phyloP scores from a whole-genome alignment of 2,329 filamentous ascomycete genomes.

The Rhexocercosporidium sp. region DNA sequence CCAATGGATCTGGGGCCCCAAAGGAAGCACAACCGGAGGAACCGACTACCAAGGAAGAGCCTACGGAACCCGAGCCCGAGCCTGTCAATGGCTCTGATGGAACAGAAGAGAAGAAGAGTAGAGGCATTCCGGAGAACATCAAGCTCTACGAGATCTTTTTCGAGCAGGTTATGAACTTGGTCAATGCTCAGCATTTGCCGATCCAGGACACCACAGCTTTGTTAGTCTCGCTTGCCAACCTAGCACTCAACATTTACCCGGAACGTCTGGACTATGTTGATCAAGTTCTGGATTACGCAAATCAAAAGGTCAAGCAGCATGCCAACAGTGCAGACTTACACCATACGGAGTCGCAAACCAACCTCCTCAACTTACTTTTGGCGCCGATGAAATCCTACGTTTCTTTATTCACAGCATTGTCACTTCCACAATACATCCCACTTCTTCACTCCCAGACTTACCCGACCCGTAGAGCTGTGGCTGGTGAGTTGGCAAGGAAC shows the following conservation, averaged over 20 bases:
- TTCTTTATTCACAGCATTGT: conserved; percentile 94
- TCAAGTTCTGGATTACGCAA: conserved; percentile 88
- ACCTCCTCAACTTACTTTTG: conserved; percentile 86
- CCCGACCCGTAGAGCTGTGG: conserved; percentile 86
- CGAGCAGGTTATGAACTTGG: conserved; percentile 90
- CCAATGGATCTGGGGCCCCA: conserved; percentile 41
- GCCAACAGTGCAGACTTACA: conserved; percentile 96
- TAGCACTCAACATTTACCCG: conserved; percentile 95
- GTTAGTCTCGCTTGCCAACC: conserved; percentile 89
- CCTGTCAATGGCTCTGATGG: conserved; percentile 44
- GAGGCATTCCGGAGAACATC: conserved; percentile 74
- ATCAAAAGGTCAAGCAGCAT: conserved; percentile 84
- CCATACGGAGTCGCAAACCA: conserved; percentile 84
- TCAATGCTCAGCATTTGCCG: conserved; percentile 86
- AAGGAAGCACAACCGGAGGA: conserved; percentile 32
- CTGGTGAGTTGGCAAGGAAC: conserved; percentile 82
- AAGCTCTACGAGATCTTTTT: conserved; percentile 98
- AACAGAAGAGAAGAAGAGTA: conserved; percentile 45
- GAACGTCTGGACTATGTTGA: conserved; percentile 93
- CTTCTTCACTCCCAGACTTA: conserved; percentile 92
- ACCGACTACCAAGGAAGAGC: conserved; percentile 45
- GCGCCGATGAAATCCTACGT: conserved; percentile 88
- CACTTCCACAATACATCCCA: conserved; percentile 89
- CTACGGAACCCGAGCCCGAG: conserved; percentile 48
- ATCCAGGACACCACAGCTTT: conserved; percentile 95